Conservation (phyloP, 345 rosid genomes). For the Raphanus sativus region DNA sequence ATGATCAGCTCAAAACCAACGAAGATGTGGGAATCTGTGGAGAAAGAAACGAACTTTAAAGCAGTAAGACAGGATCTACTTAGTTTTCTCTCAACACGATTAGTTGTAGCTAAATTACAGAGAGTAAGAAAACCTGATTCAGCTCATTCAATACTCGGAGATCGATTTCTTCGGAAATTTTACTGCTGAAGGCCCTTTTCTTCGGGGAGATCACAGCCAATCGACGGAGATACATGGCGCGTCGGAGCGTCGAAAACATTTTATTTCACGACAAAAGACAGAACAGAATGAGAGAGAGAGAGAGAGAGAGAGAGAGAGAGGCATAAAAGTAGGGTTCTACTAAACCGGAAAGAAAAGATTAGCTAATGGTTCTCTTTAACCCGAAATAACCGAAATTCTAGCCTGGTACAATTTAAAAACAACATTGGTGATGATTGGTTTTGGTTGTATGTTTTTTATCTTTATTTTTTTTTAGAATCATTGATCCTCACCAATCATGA, state of each 20-base stretch:
- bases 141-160: conserved; percentile 39
- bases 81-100: not conserved
- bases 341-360: not conserved
- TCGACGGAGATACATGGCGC: conserved; percentile 54
- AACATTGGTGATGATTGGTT: too few species aligned
- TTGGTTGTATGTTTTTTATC: too few species aligned
- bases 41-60: not conserved
- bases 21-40: not conserved
- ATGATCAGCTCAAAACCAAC: not conserved
- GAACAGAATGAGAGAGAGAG: not conserved
- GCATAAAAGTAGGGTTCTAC: not conserved
- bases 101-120: conserved; percentile 7
- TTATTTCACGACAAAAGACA: not conserved
- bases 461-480: too few species aligned
- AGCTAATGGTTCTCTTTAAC: not conserved
- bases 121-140: conserved; percentile 48
- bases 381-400: not conserved
- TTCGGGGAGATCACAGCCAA: conserved; percentile 32
- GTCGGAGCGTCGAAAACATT: conserved; percentile 17
- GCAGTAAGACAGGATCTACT: not conserved
- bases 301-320: too few species aligned
- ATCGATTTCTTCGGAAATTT: conserved; percentile 29
- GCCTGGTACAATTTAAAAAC: not conserved
- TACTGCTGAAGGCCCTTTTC: conserved; percentile 43
- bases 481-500: too few species aligned